phyloP scores from a whole-genome alignment of 169 alveolate species.

The Cryptosporidium ubiquitum region DNA sequence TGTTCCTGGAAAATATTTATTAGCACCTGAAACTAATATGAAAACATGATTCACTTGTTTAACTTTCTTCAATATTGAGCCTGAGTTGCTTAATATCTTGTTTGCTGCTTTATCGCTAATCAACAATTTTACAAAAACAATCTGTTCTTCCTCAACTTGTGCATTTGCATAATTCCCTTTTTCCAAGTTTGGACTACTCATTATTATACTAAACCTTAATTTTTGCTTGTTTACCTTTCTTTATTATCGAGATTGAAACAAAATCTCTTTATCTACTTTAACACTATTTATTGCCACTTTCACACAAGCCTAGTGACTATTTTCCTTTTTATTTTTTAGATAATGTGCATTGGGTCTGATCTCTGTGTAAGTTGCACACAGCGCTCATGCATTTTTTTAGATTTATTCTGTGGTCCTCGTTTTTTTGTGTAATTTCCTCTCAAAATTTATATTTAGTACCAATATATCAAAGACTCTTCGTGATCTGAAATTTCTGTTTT shows the following conservation, averaged over 20 bases:
- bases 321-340: constrained; percentile 14
- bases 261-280: not conserved
- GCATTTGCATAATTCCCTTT: not conserved
- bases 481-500: too few species aligned
- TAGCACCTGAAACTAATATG: constrained; percentile 41
- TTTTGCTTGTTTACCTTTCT: not conserved
- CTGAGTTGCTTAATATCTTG: constrained; percentile 47
- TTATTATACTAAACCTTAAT: not conserved
- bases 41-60: constrained; percentile 53
- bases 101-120: constrained; percentile 46
- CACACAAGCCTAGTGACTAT: constrained; percentile 11
- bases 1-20: constrained; percentile 71
- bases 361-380: constrained; percentile 55
- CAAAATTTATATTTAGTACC: too few species aligned
- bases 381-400: constrained; percentile 43
- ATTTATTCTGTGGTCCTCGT: not conserved
- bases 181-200: not conserved
- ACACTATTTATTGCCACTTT: not conserved
- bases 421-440: not conserved
- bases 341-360: constrained; percentile 49
- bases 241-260: not conserved
- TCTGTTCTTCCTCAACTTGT: not conserved
- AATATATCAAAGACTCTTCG: not conserved
- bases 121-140: constrained; percentile 30
- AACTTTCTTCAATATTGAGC: constrained; percentile 37